These are phyloP conservation scores for Pseudisothecium myosuroides DNA, from an alignment of 225 moss, liverwort and hornwort genomes.

Conservation along the genomic window DNA sequence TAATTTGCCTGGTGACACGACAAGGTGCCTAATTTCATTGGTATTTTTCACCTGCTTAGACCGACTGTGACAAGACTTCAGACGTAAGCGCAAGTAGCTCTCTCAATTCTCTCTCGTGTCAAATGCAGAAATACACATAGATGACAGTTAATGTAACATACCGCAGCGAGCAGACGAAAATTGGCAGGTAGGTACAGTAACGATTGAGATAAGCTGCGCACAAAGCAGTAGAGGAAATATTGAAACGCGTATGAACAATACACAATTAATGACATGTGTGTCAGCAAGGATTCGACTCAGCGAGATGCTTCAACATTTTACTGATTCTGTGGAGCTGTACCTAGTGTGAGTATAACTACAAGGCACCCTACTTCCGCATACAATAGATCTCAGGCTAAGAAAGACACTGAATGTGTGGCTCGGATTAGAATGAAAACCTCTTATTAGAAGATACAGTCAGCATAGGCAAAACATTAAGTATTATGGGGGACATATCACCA, in stretches of 20 bases:
- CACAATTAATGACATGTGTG: neutral
- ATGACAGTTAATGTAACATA: conserved; percentile 14
- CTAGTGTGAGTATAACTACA: neutral
- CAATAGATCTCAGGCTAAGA: neutral
- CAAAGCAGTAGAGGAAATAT: neutral
- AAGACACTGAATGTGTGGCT: neutral
- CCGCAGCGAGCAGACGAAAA: conserved; percentile 65
- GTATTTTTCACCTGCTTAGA: neutral
- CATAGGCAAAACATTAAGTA: conserved; percentile 66
- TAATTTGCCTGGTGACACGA: neutral
- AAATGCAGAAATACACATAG: neutral
- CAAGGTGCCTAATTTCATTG: neutral
- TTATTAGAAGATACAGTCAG: conserved; percentile 27
- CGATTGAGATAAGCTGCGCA: conserved; percentile 45
- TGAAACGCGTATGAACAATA: neutral
- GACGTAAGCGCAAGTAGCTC: neutral
- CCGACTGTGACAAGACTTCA: neutral
- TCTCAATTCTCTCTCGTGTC: neutral
- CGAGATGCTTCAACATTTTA: neutral
- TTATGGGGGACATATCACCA: conserved; percentile 64
- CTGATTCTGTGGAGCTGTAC: neutral
- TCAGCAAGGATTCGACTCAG: neutral
- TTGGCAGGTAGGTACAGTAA: conserved; percentile 59
- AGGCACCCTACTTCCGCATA: neutral
- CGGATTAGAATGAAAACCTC: conserved; percentile 2